Evolutionary conservation across 495 filamentous ascomycete genomes (phyloP).

Genomic region (Tuber magnatum): DNA sequence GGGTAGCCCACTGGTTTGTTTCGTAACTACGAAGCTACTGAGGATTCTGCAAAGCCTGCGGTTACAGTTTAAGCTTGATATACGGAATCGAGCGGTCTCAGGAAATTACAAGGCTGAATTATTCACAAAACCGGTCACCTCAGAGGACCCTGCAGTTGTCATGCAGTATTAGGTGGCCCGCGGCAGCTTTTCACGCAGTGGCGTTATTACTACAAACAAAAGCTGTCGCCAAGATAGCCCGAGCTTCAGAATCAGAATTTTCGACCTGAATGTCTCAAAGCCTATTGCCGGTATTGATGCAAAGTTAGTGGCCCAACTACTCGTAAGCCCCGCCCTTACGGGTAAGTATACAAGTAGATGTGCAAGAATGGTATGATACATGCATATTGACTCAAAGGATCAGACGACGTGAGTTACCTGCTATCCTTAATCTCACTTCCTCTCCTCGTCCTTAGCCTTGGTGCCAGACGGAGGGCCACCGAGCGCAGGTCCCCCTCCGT

Average conservation of each 20-base stretch:
- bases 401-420: background rate
- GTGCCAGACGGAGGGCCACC: conserved; percentile 49
- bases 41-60: background rate
- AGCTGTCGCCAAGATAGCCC: background rate
- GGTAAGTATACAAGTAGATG: background rate
- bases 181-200: background rate
- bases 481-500: conserved; percentile 70
- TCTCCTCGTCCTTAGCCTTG: conserved; percentile 43
- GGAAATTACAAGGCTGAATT: background rate
- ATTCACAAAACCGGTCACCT: background rate
- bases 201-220: background rate
- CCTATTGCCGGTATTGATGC: background rate
- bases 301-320: background rate
- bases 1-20: background rate
- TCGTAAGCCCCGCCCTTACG: background rate
- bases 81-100: background rate
- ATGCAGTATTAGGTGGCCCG: background rate
- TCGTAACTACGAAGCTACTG: background rate
- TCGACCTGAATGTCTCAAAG: background rate
- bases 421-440: conserved; percentile 21
- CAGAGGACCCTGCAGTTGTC: background rate
- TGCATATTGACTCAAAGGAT: background rate
- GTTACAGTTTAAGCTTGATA: background rate
- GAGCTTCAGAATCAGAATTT: background rate
- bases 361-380: background rate